Percentiles rank a stretch among this genome's conserved stretches.
Conservation (phyloP, 2,329 filamentous ascomycete genomes). For the Amauroascus niger region DNA sequence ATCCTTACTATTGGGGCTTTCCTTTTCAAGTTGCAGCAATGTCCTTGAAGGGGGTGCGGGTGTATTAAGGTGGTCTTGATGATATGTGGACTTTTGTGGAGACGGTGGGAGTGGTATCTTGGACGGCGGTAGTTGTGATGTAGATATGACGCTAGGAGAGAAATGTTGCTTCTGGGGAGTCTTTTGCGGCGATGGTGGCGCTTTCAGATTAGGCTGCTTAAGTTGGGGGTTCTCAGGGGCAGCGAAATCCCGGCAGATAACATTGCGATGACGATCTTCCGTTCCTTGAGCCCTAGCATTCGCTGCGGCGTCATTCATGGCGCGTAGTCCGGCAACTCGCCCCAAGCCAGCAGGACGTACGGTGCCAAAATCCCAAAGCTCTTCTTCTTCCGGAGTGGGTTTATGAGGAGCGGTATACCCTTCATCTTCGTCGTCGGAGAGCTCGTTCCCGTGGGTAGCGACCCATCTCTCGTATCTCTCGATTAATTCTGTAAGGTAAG, state of each 20-base stretch:
- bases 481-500: conserved; percentile 92
- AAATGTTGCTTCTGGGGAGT: conserved; percentile 47
- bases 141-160: conserved; percentile 23
- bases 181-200: conserved; percentile 49
- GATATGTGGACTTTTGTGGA: conserved; percentile 42
- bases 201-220: conserved; percentile 24
- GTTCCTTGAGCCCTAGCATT: conserved; percentile 58
- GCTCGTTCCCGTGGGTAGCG: conserved; percentile 63
- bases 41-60: conserved; percentile 39
- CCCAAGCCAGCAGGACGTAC: conserved; percentile 68
- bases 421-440: conserved; percentile 56
- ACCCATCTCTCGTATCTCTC: conserved; percentile 83
- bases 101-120: conserved; percentile 54
- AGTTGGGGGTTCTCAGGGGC: conserved; percentile 24
- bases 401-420: conserved; percentile 33
- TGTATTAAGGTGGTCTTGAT: conserved; percentile 40
- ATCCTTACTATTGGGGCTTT: conserved; percentile 32
- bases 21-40: conserved; percentile 21
- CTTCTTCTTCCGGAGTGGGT: conserved; percentile 56
- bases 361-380: conserved; percentile 98
- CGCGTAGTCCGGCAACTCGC: conserved; percentile 54
- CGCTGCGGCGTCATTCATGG: conserved; percentile 70
- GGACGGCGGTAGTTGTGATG: conserved; percentile 41
- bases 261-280: conserved; percentile 20
- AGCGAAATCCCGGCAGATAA: conserved; percentile 6